phyloP scores from a whole-genome alignment of 2,329 filamentous ascomycete species.

The Fusarium irregulare region DNA sequence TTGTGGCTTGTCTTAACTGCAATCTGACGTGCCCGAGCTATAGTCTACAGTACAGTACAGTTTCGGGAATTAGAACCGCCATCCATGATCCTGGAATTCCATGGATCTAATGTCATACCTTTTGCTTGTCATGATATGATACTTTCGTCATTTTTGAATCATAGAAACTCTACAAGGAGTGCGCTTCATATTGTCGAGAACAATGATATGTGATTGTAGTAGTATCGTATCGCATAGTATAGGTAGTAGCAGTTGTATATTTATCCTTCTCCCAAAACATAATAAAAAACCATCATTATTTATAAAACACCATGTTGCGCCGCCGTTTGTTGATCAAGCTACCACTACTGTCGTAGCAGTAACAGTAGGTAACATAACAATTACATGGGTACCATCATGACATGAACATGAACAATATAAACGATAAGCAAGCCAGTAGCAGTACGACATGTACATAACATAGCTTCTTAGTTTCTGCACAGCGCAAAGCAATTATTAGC shows the following conservation, averaged over 20 bases:
- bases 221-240: neutral
- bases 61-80: neutral
- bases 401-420: slow-evolving; percentile 10
- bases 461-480: slow-evolving; percentile 35
- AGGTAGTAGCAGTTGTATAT: slow-evolving; percentile 8
- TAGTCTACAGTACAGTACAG: neutral
- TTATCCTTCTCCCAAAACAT: slow-evolving; percentile 24
- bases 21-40: slow-evolving; percentile 27
- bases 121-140: neutral
- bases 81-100: neutral
- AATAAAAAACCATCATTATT: slow-evolving; percentile 12
- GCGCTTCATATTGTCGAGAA: too few species aligned
- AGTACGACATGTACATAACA: neutral
- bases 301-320: slow-evolving; percentile 34
- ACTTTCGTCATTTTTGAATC: slow-evolving; percentile 14
- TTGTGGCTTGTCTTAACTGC: slow-evolving; percentile 31
- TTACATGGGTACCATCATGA: slow-evolving; percentile 38
- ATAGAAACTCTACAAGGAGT: neutral
- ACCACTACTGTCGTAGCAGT: neutral
- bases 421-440: neutral
- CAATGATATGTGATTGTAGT: neutral
- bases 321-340: slow-evolving; percentile 24
- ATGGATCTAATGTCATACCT: neutral
- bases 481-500: slow-evolving; percentile 42
- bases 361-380: slow-evolving; percentile 28